Evolutionary conservation across 192 early-diverging fungal species (phyloP), one percentile per base, ranked within the genome.

Genomic region (Chytriomyces sp.): DNA sequence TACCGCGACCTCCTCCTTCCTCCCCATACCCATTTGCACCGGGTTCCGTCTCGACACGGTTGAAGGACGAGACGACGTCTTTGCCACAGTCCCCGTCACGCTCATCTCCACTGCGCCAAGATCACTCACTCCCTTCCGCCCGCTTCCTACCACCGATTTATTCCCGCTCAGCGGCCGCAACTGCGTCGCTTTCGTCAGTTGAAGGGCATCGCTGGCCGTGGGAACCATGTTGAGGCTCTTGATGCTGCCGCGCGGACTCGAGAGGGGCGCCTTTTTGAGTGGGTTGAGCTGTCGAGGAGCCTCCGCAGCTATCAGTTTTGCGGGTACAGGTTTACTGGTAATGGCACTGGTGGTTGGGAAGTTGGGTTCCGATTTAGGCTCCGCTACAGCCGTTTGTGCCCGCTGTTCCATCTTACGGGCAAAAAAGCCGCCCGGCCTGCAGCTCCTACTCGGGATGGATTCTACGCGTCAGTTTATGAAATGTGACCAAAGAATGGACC

Each of bases 401-500:
- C 44, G 68, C 31, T 70, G 53, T 56, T 70, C 36, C 36, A 30
- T 26, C 38, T 70, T 52, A 6, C 36, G 54, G 4, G 52, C 68
- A 26, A 70, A 70, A 31, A 70, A 70, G 8, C 68, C 68, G 4
- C 68, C 68, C 22, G 68, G 68, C 32, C 31, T 38, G 56, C 68
- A 70, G 56, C 68, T 70, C 56, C 56, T 58, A 22, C 28, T 28
- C 26, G 14, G 56, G 26, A 22, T 49, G 28, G 28, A 32, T 58
- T 26, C 31, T 58, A n/a, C n/a, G n/a, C n/a, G n/a, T n/a, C 31
- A 12, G 14, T 2, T 58, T 26, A 25, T 32, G 0, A 2, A 14
- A 30, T 57, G 8, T 26, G 28, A 17, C 17, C 22, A 1, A 58
- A 12, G 28, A 4, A 14, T 1, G 56, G 2, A 0, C 2, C 17